Evolutionary conservation across 129 eudicot genomes (phyloP).

Genomic region (Arctium lappa): DNA sequence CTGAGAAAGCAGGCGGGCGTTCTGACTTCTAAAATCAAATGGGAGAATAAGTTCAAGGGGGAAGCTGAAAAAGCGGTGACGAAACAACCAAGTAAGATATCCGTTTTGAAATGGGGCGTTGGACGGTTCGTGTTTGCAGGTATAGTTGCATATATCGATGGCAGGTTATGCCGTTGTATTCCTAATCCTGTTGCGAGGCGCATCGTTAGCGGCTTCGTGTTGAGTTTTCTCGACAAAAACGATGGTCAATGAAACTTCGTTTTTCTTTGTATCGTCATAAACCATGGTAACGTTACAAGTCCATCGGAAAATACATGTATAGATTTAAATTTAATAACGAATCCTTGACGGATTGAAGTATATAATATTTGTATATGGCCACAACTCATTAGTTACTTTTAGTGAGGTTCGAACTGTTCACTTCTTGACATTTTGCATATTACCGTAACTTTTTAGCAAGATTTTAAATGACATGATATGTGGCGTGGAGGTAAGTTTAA

Average conservation of each 20-base stretch:
- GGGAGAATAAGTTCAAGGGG: slow-evolving; percentile 32
- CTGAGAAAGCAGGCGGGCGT: slow-evolving; percentile 75
- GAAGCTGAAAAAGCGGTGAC: slow-evolving; percentile 27
- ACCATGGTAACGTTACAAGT: not conserved
- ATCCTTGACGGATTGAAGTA: not conserved
- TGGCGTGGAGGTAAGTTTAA: too few species aligned
- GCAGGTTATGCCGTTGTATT: slow-evolving; percentile 85
- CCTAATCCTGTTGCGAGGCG: slow-evolving; percentile 91
- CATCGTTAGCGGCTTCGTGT: slow-evolving; percentile 89
- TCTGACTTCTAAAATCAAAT: slow-evolving; percentile 34
- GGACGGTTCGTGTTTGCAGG: slow-evolving; percentile 86
- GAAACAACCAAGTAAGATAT: slow-evolving; percentile 38
- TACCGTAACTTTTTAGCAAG: too few species aligned
- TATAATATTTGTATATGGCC: not conserved
- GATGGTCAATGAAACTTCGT: slow-evolving; percentile 26
- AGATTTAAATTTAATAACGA: not conserved
- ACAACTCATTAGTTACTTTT: not conserved
- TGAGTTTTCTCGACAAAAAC: slow-evolving; percentile 77
- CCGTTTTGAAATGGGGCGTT: slow-evolving; percentile 70
- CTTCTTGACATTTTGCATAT: not conserved
- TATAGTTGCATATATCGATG: slow-evolving; percentile 90
- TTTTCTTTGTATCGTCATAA: not conserved
- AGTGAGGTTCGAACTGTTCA: not conserved
- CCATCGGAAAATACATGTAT: not conserved
- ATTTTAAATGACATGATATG: too few species aligned